These are phyloP conservation scores for Cymbopogon flexuosus DNA, from an alignment of 202 grass and related monocot genomes.

Conservation along the genomic window DNA sequence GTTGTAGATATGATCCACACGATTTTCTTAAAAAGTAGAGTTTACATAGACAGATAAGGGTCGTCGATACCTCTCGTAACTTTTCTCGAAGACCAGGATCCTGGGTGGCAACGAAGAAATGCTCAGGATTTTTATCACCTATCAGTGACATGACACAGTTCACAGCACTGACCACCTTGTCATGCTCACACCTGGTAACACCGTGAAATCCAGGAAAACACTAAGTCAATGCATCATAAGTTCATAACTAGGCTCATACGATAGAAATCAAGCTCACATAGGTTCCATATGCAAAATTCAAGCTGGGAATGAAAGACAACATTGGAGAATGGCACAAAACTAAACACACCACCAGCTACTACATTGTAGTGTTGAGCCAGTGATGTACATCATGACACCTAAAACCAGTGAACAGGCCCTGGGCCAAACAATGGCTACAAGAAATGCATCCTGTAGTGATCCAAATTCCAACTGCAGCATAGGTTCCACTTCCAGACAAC, in stretches of 20 bases:
- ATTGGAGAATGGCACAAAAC: not conserved
- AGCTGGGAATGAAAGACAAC: not conserved
- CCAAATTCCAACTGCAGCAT: not conserved
- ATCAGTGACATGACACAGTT: conserved; percentile 65
- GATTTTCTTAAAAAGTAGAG: not conserved
- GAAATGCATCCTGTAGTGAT: not conserved
- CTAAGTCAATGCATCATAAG: not conserved
- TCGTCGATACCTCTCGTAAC: conserved; percentile 53
- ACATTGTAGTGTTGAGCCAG: not conserved
- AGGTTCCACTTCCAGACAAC: not conserved
- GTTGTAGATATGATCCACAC: not conserved
- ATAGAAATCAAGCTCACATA: not conserved
- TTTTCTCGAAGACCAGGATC: conserved; percentile 66
- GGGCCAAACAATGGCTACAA: not conserved
- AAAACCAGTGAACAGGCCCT: not conserved
- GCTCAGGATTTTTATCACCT: conserved; percentile 61
- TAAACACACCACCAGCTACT: not conserved
- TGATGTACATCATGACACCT: not conserved
- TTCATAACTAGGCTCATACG: not conserved
- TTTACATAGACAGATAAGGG: not conserved
- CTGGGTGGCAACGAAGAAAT: conserved; percentile 86
- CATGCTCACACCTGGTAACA: conserved; percentile 73
- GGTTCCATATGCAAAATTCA: not conserved
- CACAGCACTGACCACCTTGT: conserved; percentile 67
- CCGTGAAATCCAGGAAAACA: not conserved